Percentiles rank a stretch among this genome's conserved stretches.
Evolutionary conservation across 768 basidiomycete genomes (phyloP).

Genomic region (Ramaria rubella): DNA sequence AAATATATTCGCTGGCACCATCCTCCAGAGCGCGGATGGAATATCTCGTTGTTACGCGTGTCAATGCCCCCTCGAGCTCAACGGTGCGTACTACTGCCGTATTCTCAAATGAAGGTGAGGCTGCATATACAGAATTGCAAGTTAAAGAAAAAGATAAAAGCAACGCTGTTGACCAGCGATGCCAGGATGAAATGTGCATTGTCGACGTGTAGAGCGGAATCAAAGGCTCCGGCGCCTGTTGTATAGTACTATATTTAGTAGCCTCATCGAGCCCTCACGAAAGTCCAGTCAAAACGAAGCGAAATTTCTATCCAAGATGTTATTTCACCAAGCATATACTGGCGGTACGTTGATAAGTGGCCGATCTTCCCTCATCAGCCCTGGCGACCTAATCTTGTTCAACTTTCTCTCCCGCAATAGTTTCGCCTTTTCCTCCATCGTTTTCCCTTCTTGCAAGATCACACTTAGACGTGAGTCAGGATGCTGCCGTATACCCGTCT

Average conservation of each 20-base stretch:
- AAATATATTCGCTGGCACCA: slow-evolving; percentile 54
- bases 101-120: slow-evolving; percentile 62
- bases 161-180: slow-evolving; percentile 2
- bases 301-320: neutral
- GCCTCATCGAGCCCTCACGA: slow-evolving; percentile 11
- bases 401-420: slow-evolving; percentile 61
- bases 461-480: slow-evolving; percentile 71
- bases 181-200: slow-evolving; percentile 42
- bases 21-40: slow-evolving; percentile 67
- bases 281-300: slow-evolving; percentile 14
- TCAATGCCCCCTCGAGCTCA: slow-evolving; percentile 84
- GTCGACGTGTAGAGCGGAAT: slow-evolving; percentile 26
- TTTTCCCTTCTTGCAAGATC: slow-evolving; percentile 75
- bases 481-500: slow-evolving; percentile 69
- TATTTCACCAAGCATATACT: slow-evolving; percentile 68
- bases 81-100: slow-evolving; percentile 83
- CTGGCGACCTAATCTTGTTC: slow-evolving; percentile 72
- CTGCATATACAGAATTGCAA: slow-evolving; percentile 1
- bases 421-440: slow-evolving; percentile 57
- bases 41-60: slow-evolving; percentile 86
- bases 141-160: slow-evolving; percentile 1
- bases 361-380: slow-evolving; percentile 69
- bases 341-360: slow-evolving; percentile 69
- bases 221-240: too few relatives aligned
- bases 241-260: neutral